Base-by-base conservation (phyloP, 257 asterid species). In the Paraleonurus japonicus region DNA sequence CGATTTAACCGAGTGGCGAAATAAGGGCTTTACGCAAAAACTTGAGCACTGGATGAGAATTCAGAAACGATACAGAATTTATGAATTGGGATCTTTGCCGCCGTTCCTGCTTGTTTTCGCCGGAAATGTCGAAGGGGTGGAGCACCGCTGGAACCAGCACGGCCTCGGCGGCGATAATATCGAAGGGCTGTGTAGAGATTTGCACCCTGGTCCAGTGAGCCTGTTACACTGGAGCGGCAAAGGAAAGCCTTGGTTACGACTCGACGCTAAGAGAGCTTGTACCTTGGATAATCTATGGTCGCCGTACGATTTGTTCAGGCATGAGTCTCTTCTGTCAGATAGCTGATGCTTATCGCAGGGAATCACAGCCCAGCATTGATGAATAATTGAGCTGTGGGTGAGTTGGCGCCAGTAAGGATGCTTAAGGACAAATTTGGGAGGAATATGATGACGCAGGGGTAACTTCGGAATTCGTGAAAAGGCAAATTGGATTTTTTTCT, bases 161-260 rank as follows among this genome's bases (percentile, higher is more conserved):
- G 97, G 97, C 0, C 83, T 91, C 4, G 97, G 97, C 1, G 96
- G 97, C 0, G 97, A 89, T 70, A 91, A 89, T 26, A 66, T 91
- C 1, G 85, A 85, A 70, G 96, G 80, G 16, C 71, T 88, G 9
- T 92, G 98, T 11, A 75, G 97, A 35, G 89, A 89, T 72, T 75
- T 91, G 39, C 97, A 91, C 79, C 95, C 96, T 1, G 96, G 96
- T 8, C 88, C 96, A 39, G 97, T 91, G 27, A 91, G 97, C 51
- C 82, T 91, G 69, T 35, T 91, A 47, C 97, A 89, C 73, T 91
- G 97, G 97, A 89, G 96, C 69, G 96, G 97, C 1, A 91, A 92
- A 63, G 97, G 97, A 76, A 92, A 92, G 73, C 97, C 97, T 1
- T 92, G 97, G 97, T 32, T 92, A 24, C 74, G 97, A 41, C 80